Evolutionary conservation across 164 flowering plant genomes (phyloP), one percentile per base, ranked within the genome.

Genomic region (Piper longum): DNA sequence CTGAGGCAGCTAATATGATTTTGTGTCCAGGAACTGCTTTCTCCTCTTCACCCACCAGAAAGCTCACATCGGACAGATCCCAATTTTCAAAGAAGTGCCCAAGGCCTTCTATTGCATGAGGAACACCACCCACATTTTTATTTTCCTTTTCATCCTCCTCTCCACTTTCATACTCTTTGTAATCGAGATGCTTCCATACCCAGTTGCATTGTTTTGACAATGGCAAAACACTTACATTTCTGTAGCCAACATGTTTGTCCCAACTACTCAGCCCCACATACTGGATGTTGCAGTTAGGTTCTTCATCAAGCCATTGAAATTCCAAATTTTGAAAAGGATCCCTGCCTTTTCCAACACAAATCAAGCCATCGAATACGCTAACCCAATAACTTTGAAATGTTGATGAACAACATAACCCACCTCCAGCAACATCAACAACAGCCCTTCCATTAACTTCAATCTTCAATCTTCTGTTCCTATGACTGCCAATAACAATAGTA

Each of bases 211-310:
- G 83, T 56, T 79, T 84, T 3, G 79, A 81, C 8, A 85, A 64
- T 2, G 98, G 91, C 74, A 88, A 62, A 11, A 93, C 89, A 75
- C 72, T 88, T 40, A 89, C 85, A 73, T 93, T 89, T 70, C 97
- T 75, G 71, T 93, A 93, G 0, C 96, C 96, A 12, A 93, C 98
- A 73, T 93, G 98, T 64, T 90, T 87, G 69, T 92, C 98, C 98
- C 98, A 92, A 65, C 98, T 93, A 72, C 98, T 85, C 18, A 89
- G 84, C 16, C 98, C 96, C 66, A 93, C 79, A 75, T 93, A 89
- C 76, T 78, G 97, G 59, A 93, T 95, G 67, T 66, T 88, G 55
- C 87, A 80, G 63, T 86, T 89, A 13, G 97, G 97, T 13, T 81
- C 82, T 0, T 89, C 68, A 77, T 93, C 97, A 2, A 86, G 84